These are phyloP conservation scores for Fusarium miscanthi DNA, from an alignment of 2,329 filamentous ascomycete species.

Conservation along the genomic window DNA sequence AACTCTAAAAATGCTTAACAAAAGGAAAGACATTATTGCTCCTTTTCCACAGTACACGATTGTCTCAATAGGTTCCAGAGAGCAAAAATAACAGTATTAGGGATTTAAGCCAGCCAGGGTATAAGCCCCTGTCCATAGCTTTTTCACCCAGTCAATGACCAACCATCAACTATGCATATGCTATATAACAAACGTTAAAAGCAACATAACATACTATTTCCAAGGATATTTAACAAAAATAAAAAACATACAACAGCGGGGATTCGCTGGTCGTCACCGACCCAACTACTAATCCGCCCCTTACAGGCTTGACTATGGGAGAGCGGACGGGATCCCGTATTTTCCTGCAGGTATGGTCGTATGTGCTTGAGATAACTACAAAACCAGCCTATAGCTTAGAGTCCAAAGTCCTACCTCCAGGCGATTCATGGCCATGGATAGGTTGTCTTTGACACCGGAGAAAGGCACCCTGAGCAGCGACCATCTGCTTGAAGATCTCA, in stretches of 20 bases:
- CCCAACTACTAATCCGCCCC: not conserved
- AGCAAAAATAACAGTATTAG: too few relatives aligned
- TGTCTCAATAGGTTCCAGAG: too few relatives aligned
- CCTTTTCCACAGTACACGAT: too few relatives aligned
- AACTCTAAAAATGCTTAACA: too few relatives aligned
- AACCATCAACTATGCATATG: not conserved
- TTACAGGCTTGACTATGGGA: not conserved
- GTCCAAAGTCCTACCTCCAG: not conserved
- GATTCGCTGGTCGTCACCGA: not conserved
- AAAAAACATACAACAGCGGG: not conserved
- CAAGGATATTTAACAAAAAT: not conserved
- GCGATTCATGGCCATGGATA: not conserved
- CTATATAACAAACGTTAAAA: not conserved
- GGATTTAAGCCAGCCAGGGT: too few relatives aligned
- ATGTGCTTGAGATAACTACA: rapidly evolving
- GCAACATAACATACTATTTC: not conserved
- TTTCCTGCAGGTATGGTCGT: not conserved
- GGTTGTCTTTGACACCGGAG: not conserved
- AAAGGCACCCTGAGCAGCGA: not conserved
- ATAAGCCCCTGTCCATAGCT: not conserved
- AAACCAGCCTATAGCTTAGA: not conserved
- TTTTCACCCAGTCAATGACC: not conserved
- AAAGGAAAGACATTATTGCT: too few relatives aligned
- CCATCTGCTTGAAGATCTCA: not conserved
- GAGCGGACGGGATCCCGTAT: not conserved